Evolutionary conservation across 352 stramenopile species (phyloP), one percentile per base, ranked within the genome.

Genomic region (Phytopythium litorale): DNA sequence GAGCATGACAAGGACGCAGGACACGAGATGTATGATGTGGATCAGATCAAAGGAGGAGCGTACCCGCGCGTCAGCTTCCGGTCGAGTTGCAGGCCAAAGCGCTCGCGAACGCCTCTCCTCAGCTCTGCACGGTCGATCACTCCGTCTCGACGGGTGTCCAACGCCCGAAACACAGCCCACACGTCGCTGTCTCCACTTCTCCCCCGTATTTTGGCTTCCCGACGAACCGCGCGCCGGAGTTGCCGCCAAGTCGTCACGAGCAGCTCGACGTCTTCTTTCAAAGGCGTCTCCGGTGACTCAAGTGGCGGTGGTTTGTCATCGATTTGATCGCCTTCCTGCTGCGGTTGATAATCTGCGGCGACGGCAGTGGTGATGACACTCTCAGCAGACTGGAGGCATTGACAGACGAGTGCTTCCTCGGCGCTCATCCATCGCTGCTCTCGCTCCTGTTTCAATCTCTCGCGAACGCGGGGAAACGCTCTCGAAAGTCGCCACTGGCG

Each of bases 91-190:
- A 94, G 56, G 0, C 79, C 75, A 21, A 90, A 86, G 4, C 21
- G 53, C 33, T 65, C 64, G 23, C 68, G 64, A 18, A 77, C 56
- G 0, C 82, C 82, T 21, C 71, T n/a, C 28, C 82, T 78, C 58
- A 94, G 72, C 42, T 88, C 76, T 8, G 79, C 75, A 8, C 84
- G 79, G 64, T 94, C 82, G 2, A 94, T 61, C 3, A 84, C 66
- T 7, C 81, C 76, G 42, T 87, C 75, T 37, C 67, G 64, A 16
- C 77, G 76, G 12, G 65, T 56, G 63, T 91, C 82, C 0, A 91
- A 66, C n/a, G 70, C 61, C 12, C 58, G 60, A 45, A 87, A 91
- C 16, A 91, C 52, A 0, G 56, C 38, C 4, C 49, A 33, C n/a
- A 69, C 76, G 25, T 63, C 53, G 0, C 56, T 57, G 15, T 2